Evolutionary conservation across 495 filamentous ascomycete species (phyloP).

Genomic region (Podospora didyma): DNA sequence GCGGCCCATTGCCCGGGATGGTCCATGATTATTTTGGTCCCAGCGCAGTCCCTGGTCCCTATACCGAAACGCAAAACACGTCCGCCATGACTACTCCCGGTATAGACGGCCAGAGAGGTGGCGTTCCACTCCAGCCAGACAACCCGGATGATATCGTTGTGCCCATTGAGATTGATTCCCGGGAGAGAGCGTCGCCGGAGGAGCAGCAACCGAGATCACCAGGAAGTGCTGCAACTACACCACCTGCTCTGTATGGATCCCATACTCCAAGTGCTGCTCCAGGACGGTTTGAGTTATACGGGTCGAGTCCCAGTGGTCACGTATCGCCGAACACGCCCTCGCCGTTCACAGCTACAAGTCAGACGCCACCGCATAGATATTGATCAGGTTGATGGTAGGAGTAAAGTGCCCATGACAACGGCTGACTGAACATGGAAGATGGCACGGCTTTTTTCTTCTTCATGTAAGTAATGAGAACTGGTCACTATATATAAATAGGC

Average conservation of each 20-base stretch:
- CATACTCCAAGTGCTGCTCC: background rate
- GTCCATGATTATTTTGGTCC: constrained; percentile 32
- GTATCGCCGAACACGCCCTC: background rate
- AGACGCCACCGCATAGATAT: background rate
- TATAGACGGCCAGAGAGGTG: constrained; percentile 7
- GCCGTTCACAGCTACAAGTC: too few relatives aligned
- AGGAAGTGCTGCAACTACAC: background rate
- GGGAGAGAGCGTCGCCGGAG: background rate
- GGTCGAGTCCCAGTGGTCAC: constrained; percentile 11
- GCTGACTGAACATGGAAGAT: too few relatives aligned
- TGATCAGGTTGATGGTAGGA: background rate
- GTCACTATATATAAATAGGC: too few relatives aligned
- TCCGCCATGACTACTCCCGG: constrained; percentile 13
- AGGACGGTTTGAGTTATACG: constrained; percentile 26
- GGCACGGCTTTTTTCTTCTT: too few relatives aligned
- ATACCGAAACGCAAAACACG: constrained; percentile 20
- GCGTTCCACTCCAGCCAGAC: constrained; percentile 25
- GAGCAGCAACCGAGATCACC: background rate
- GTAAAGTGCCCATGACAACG: too few relatives aligned
- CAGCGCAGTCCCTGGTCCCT: constrained; percentile 30
- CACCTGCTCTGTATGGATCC: background rate
- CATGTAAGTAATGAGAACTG: too few relatives aligned
- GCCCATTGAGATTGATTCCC: constrained; percentile 33
- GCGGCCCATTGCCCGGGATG: constrained; percentile 18
- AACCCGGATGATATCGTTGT: constrained; percentile 28